Base-by-base conservation (phyloP, 2,329 filamentous ascomycete genomes). In the Plectosphaerella sp. region DNA sequence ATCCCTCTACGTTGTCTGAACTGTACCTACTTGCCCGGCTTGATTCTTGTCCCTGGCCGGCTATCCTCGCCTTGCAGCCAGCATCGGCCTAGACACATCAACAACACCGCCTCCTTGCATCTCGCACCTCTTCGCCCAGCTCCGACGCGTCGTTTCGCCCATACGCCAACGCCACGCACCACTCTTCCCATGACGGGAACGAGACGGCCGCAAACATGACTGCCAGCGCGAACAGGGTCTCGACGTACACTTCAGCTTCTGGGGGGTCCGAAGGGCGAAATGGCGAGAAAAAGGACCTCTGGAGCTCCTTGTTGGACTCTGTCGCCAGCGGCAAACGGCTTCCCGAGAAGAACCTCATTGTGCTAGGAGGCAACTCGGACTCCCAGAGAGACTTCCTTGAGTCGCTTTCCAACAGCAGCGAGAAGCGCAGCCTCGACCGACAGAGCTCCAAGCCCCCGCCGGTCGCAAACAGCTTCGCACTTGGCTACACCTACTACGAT, bases 401-500 rank as follows among this genome's bases (percentile, higher is more conserved):
- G 61, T 76, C 77, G 5, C 67, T 84, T 25, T 79, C 80, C 45
- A 76, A 72, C 59, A 74, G 74, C 56, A 82, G 84, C 51, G 70
- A 73, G 51, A 74, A 76, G 62, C 74, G 77, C 59, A 75, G 70
- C 57, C 71, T 75, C 59, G 83, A 80, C 69, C 78, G 74, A 62
- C 78, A 78, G 66, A 77, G 64, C 62, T 76, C 65, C 60, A 86
- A 82, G 67, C 80, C 81, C 55, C 87, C 90, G 2, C 90, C 91
- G 20, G 82, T 96, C 64, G 92, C 92, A 51, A 97, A 97, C 66
- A 88, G 88, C 65, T 96, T 96, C 70, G 92, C 92, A 11, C 74
- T 97, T 54, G 92, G 92, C 49, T 97, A 97, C 68, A 96, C 92
- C 50, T 97, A 96, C 72, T 91, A 95, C 67, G 91, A 97, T 71